These are phyloP conservation scores for Glaciozyma martinii DNA, from an alignment of 768 basidiomycete species.

Conservation along the genomic window DNA sequence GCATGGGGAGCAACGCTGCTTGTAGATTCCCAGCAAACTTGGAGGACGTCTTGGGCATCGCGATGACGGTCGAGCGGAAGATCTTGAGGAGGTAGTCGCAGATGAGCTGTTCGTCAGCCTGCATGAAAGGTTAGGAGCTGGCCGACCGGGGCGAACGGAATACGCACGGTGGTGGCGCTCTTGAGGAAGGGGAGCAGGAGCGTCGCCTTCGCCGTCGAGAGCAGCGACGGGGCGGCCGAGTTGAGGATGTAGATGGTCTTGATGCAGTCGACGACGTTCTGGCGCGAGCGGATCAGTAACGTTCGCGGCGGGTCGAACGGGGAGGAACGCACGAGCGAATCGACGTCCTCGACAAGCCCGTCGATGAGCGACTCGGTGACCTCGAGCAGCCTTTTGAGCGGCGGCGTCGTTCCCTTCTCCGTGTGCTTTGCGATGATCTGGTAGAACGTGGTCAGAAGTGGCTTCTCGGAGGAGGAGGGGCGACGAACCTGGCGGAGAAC, in stretches of 20 bases:
- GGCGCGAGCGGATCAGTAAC: neutral
- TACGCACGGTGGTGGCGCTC: constrained; percentile 63
- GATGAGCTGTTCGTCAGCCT: constrained; percentile 75
- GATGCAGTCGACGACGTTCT: constrained; percentile 65
- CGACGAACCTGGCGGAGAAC: constrained; percentile 57
- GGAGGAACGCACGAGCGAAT: constrained; percentile 2
- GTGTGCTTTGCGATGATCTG: constrained; percentile 63
- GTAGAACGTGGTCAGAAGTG: neutral
- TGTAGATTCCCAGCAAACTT: constrained; percentile 86
- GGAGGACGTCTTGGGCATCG: constrained; percentile 78
- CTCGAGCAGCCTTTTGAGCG: constrained; percentile 46
- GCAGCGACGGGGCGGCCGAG: constrained; percentile 68
- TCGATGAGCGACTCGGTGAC: constrained; percentile 66
- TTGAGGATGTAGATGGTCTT: constrained; percentile 75
- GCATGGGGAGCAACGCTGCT: constrained; percentile 73
- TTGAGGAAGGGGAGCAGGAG: constrained; percentile 85
- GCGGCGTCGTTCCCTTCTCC: constrained; percentile 43
- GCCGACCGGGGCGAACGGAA: no score
- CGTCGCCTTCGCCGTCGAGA: constrained; percentile 74
- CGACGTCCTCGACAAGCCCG: constrained; percentile 73
- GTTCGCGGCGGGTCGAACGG: constrained; percentile 32
- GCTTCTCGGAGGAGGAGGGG: neutral
- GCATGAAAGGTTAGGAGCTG: neutral
- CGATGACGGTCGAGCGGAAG: constrained; percentile 71
- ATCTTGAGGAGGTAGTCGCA: constrained; percentile 82